A percentile compares a stretch with the other conserved stretches of the same genome.
These are phyloP conservation scores for Selenicereus undatus DNA, from an alignment of 148 eudicot species.

Conservation along the genomic window DNA sequence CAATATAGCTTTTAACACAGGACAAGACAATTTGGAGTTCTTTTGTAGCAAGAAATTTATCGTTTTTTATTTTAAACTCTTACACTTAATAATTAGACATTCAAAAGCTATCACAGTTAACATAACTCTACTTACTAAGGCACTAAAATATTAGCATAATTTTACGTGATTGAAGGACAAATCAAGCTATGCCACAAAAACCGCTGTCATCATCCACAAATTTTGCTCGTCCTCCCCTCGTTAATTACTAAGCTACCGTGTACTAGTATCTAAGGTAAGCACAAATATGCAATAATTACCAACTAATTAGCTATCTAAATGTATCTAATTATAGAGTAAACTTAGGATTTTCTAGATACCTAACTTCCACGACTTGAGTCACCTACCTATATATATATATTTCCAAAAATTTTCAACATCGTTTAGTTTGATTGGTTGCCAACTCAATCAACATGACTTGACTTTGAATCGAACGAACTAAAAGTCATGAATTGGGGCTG, in stretches of 20 bases:
- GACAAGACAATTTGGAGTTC: too few relatives aligned
- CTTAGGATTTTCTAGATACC: neutral
- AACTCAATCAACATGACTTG: slow-evolving; percentile 2
- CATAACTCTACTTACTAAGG: neutral
- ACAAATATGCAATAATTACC: neutral
- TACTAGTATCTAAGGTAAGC: neutral
- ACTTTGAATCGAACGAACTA: neutral
- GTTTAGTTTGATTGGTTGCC: slow-evolving; percentile 3
- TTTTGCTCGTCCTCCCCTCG: too few relatives aligned
- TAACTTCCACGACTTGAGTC: neutral
- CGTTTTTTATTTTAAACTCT: too few relatives aligned
- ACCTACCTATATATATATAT: neutral
- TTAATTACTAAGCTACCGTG: neutral
- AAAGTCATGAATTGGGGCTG: neutral
- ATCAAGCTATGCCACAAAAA: too few relatives aligned
- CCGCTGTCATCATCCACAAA: too few relatives aligned
- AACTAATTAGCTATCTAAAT: too few relatives aligned
- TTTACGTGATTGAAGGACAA: neutral
- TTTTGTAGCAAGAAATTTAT: too few relatives aligned
- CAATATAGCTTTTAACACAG: too few relatives aligned
- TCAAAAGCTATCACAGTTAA: neutral
- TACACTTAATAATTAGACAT: too few relatives aligned
- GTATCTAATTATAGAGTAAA: neutral
- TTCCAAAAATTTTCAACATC: neutral
- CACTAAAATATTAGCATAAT: too few relatives aligned